phyloP scores from a whole-genome alignment of 148 eudicot genomes.

The Simmondsia chinensis region DNA sequence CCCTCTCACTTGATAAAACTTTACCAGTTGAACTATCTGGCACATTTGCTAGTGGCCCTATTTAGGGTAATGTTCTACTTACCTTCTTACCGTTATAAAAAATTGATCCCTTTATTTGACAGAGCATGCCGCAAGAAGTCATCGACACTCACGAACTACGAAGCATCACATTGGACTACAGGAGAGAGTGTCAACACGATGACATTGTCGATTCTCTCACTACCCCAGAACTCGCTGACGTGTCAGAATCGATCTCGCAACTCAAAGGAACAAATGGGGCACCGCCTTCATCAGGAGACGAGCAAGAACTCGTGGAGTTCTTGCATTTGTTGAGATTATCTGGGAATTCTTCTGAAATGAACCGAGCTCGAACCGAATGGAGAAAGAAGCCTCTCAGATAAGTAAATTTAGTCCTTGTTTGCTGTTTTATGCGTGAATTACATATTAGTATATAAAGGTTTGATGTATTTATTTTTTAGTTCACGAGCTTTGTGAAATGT shows the following conservation, averaged over 20 bases:
- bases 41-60: no score
- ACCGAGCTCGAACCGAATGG: slow-evolving; percentile 84
- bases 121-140: slow-evolving; percentile 86
- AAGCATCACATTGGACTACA: slow-evolving; percentile 76
- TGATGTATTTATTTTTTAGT: no score
- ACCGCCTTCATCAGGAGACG: slow-evolving; percentile 22
- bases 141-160: slow-evolving; percentile 70
- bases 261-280: no score
- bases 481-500: no score
- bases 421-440: no score
- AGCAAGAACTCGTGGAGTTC: no score
- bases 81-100: neutral
- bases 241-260: no score
- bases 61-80: neutral
- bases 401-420: no score
- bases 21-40: neutral
- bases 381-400: no score
- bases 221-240: slow-evolving; percentile 31
- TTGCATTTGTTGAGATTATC: slow-evolving; percentile 79
- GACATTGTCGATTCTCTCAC: slow-evolving; percentile 80
- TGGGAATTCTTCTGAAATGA: slow-evolving; percentile 53
- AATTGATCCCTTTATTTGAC: slow-evolving; percentile 11
- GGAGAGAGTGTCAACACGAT: slow-evolving; percentile 82
- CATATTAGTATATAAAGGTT: no score
- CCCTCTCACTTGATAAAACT: no score